phyloP scores from a whole-genome alignment of 306 rosid species.

The Macrotyloma uniflorum region DNA sequence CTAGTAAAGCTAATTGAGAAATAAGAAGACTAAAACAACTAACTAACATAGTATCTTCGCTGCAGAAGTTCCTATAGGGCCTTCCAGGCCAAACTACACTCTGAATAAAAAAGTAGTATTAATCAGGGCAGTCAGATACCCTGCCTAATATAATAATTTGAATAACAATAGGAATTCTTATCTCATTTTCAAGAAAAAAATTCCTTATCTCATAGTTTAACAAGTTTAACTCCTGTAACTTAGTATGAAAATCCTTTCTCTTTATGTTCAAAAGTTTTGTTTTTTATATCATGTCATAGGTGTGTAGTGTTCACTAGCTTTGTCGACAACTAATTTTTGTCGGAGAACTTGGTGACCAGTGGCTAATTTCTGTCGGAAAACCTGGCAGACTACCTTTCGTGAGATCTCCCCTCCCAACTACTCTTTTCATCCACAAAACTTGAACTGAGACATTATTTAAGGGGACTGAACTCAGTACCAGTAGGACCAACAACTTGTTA shows the following conservation, averaged over 20 bases:
- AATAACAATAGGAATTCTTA: background rate
- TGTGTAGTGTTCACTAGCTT: no score
- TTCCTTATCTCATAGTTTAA: background rate
- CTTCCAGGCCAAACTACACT: background rate
- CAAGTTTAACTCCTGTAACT: background rate
- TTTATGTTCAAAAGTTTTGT: no score
- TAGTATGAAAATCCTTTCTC: background rate
- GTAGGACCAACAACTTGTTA: no score
- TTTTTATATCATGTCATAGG: no score
- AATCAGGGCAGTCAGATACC: background rate
- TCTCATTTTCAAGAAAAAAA: background rate
- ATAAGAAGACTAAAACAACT: conserved; percentile 7
- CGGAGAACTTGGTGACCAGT: no score
- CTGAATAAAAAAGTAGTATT: background rate
- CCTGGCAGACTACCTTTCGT: no score
- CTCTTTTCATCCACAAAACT: no score
- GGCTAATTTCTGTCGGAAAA: no score
- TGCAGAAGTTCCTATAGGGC: background rate
- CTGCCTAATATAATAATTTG: background rate
- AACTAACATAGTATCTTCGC: background rate
- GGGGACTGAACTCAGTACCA: no score
- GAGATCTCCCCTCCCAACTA: no score
- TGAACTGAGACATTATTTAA: no score
- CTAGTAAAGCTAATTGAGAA: background rate
- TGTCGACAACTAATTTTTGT: no score